Evolutionary conservation across 345 rosid species (phyloP).

Genomic region (Passiflora organensis): DNA sequence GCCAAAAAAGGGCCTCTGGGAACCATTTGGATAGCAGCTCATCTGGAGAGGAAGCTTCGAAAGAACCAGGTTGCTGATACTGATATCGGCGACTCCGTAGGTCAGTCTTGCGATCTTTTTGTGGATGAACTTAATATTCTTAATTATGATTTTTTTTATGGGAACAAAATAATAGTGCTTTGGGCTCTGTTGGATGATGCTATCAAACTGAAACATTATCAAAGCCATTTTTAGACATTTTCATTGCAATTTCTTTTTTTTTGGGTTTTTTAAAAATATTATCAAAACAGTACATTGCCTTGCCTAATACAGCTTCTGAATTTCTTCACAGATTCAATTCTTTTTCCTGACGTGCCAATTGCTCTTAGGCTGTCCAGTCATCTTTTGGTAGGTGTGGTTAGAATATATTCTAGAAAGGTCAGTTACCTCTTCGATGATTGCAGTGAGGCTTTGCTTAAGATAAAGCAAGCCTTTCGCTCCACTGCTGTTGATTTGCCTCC

Average conservation of each 20-base stretch:
- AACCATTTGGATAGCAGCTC: slow-evolving; percentile 99
- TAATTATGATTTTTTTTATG: not conserved
- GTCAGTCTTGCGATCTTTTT: slow-evolving; percentile 36
- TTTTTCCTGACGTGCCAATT: slow-evolving; percentile 93
- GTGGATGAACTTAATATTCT: not conserved
- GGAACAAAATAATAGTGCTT: not conserved
- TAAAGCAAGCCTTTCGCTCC: slow-evolving; percentile 99
- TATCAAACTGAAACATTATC: too few relatives aligned
- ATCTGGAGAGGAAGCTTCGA: slow-evolving; percentile 98
- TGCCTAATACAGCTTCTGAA: slow-evolving; percentile 4
- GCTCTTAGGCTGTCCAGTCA: slow-evolving; percentile 94
- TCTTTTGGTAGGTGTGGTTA: slow-evolving; percentile 98
- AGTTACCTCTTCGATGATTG: slow-evolving; percentile 99
- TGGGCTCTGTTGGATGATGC: too few relatives aligned
- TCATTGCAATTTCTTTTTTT: not conserved
- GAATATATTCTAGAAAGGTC: slow-evolving; percentile 97
- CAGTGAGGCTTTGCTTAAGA: slow-evolving; percentile 95
- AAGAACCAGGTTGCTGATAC: slow-evolving; percentile 99
- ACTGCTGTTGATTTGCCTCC: slow-evolving; percentile 97
- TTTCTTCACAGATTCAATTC: slow-evolving; percentile 71
- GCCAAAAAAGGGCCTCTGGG: slow-evolving; percentile 99
- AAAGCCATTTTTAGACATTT: too few relatives aligned
- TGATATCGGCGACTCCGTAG: slow-evolving; percentile 97
- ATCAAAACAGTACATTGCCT: slow-evolving; percentile 12
- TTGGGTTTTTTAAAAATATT: too few relatives aligned